Evolutionary conservation across 768 basidiomycete species (phyloP).

Genomic region (Suillus lakei): DNA sequence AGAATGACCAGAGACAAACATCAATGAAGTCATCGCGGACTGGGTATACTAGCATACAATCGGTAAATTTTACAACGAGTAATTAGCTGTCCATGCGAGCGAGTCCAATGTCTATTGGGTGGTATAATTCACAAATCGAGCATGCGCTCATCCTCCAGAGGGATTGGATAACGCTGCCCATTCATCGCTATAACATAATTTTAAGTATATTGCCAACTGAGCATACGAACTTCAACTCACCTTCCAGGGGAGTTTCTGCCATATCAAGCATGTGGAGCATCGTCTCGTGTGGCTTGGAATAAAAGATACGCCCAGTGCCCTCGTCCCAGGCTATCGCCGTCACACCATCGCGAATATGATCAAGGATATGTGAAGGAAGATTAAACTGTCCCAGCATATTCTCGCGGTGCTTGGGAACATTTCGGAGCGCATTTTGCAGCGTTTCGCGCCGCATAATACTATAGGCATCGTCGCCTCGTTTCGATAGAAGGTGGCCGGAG

Average conservation of each 20-base stretch:
- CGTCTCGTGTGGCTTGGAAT: constrained; percentile 47
- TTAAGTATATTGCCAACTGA: constrained; percentile 26
- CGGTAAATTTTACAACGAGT: not conserved
- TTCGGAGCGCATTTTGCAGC: constrained; percentile 29
- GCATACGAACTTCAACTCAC: constrained; percentile 25
- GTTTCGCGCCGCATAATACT: constrained; percentile 20
- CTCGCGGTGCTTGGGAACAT: constrained; percentile 18
- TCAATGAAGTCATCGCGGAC: not conserved
- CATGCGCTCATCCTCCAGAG: constrained; percentile 36
- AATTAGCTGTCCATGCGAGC: not conserved
- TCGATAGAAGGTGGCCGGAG: constrained; percentile 42
- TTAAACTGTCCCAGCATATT: constrained; percentile 32
- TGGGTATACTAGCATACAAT: not conserved
- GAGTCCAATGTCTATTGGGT: not conserved
- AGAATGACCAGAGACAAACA: not conserved
- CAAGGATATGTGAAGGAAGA: constrained; percentile 20
- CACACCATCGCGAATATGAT: constrained; percentile 37
- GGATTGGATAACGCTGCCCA: constrained; percentile 37
- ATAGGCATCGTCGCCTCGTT: constrained; percentile 34
- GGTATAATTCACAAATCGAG: constrained; percentile 28
- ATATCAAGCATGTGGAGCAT: constrained; percentile 55
- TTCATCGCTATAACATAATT: constrained; percentile 35
- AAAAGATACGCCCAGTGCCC: constrained; percentile 59
- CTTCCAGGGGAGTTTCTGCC: constrained; percentile 39
- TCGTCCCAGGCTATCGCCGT: constrained; percentile 70